These are phyloP conservation scores for Aspergillus piperis DNA, from an alignment of 2,329 filamentous ascomycete genomes.

Conservation along the genomic window DNA sequence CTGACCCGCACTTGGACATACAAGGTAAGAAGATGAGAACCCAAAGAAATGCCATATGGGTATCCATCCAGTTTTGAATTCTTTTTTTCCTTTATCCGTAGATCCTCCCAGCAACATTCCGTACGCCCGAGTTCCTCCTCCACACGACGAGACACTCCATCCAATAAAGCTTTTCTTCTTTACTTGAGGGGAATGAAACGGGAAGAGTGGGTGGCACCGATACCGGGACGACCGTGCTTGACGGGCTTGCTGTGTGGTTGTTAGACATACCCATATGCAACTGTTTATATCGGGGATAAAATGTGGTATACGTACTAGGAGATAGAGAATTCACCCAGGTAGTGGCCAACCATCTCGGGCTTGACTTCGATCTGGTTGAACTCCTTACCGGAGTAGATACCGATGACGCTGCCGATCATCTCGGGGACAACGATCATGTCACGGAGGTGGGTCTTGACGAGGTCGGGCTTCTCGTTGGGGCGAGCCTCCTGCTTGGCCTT, in stretches of 20 bases:
- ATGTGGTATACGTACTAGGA: constrained; percentile 76
- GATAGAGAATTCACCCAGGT: constrained; percentile 99
- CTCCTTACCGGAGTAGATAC: constrained; percentile 99
- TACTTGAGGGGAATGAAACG: constrained; percentile 99
- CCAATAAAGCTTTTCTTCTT: constrained; percentile 47
- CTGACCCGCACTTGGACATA: constrained; percentile 43
- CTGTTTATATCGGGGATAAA: too few species aligned
- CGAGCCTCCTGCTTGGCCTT: constrained; percentile 98
- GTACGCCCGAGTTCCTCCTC: constrained; percentile 33
- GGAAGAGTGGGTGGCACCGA: constrained; percentile 99
- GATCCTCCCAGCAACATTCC: constrained; percentile 33
- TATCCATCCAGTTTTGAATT: constrained; percentile 38
- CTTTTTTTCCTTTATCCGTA: constrained; percentile 22
- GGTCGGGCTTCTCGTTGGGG: constrained; percentile 99
- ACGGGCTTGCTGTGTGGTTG: constrained; percentile 79
- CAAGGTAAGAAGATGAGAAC: constrained; percentile 35
- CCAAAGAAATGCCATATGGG: constrained; percentile 26
- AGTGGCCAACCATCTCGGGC: constrained; percentile 99
- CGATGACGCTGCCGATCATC: constrained; percentile 98
- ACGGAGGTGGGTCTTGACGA: constrained; percentile 98
- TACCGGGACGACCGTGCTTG: constrained; percentile 99
- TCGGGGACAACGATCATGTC: constrained; percentile 99
- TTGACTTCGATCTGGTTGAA: constrained; percentile 99
- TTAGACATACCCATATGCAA: constrained; percentile 49
- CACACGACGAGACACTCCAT: constrained; percentile 31